Conservation (phyloP, 1,139 yeast species). For the Candida anutae region DNA sequence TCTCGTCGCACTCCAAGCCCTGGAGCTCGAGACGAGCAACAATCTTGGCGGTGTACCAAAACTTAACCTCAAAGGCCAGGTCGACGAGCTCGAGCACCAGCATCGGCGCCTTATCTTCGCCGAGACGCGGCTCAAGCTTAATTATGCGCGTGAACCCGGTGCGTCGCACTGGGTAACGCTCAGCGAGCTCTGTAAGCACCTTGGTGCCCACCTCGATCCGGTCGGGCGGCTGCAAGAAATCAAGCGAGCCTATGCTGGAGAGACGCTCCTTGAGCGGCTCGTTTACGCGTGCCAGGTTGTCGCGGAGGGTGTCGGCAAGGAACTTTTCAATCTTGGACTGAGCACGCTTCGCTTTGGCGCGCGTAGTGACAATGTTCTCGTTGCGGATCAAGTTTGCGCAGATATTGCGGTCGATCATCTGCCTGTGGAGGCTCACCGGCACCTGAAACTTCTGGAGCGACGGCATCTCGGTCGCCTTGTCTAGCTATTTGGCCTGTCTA, state of each 20-base stretch:
- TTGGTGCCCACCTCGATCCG: slow-evolving; percentile 41
- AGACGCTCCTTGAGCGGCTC: slow-evolving; percentile 15
- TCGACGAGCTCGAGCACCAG: slow-evolving; percentile 85
- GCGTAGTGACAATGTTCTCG: slow-evolving; percentile 38
- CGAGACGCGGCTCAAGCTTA: slow-evolving; percentile 73
- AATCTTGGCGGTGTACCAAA: slow-evolving; percentile 69
- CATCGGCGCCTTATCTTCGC: slow-evolving; percentile 88
- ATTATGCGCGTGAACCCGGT: slow-evolving; percentile 87
- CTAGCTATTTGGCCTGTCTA: too few relatives aligned
- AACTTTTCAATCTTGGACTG: slow-evolving; percentile 38
- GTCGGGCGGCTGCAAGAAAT: slow-evolving; percentile 36
- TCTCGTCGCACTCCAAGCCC: slow-evolving; percentile 50
- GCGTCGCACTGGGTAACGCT: slow-evolving; percentile 53
- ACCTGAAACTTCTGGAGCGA: slow-evolving; percentile 36
- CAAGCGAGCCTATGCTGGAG: slow-evolving; percentile 17
- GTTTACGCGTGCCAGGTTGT: slow-evolving; percentile 8
- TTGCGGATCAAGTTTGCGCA: slow-evolving; percentile 41
- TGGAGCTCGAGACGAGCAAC: slow-evolving; percentile 75
- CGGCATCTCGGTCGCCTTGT: slow-evolving; percentile 30
- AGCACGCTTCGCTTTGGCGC: slow-evolving; percentile 41
- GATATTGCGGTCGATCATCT: slow-evolving; percentile 40
- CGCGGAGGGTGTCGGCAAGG: slow-evolving; percentile 23
- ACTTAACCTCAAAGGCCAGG: slow-evolving; percentile 60
- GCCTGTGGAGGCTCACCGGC: slow-evolving; percentile 37
- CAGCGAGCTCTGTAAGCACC: slow-evolving; percentile 54